Evolutionary conservation across 768 basidiomycete species (phyloP).

Genomic region (Clathrus columnatus): DNA sequence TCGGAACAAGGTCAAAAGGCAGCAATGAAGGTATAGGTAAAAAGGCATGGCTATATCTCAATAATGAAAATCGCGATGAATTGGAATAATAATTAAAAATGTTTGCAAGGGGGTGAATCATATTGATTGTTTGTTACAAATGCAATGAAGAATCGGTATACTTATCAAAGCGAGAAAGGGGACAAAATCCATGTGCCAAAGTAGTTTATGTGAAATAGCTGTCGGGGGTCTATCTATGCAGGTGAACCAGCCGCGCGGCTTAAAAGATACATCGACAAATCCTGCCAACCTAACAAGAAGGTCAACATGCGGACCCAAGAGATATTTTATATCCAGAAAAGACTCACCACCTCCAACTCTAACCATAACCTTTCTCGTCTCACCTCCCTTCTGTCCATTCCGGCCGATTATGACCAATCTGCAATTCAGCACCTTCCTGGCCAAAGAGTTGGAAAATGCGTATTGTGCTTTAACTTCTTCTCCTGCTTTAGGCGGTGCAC

Average conservation of each 20-base stretch:
- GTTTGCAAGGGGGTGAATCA: background rate
- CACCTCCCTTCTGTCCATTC: slow-evolving; percentile 32
- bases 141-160: background rate
- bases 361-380: slow-evolving; percentile 81
- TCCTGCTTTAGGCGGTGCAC: slow-evolving; percentile 53
- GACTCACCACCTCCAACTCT: slow-evolving; percentile 76
- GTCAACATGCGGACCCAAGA: background rate
- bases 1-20: background rate
- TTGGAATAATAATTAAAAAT: background rate
- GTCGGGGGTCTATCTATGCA: background rate
- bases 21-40: slow-evolving; percentile 1
- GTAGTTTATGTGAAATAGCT: background rate
- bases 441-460: slow-evolving; percentile 64
- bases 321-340: slow-evolving; percentile 3
- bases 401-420: slow-evolving; percentile 72
- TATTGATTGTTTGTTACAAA: slow-evolving; percentile 5
- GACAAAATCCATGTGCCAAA: background rate
- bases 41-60: slow-evolving; percentile 2
- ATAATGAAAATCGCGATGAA: background rate
- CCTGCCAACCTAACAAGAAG: slow-evolving; percentile 10
- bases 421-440: slow-evolving; percentile 69
- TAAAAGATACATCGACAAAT: slow-evolving; percentile 9
- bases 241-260: slow-evolving; percentile 49
- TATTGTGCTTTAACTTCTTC: slow-evolving; percentile 82
- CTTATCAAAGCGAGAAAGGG: background rate